Evolutionary conservation across 78 protist genomes (phyloP), one percentile per base, ranked within the genome.

Genomic region (Pigoraptor vietnamica): DNA sequence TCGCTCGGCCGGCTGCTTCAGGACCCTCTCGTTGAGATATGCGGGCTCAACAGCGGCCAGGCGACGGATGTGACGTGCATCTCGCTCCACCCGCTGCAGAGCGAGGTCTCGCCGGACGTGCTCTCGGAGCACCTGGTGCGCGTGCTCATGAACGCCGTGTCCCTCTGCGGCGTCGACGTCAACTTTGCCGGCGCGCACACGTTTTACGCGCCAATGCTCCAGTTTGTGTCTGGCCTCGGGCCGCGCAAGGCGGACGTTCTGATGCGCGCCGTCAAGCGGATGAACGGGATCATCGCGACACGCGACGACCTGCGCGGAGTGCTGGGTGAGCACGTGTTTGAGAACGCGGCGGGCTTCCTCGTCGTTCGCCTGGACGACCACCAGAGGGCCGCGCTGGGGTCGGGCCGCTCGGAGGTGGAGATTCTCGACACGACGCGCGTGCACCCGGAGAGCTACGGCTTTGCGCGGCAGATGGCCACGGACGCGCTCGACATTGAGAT

Each of bases 221-320:
- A 89, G 91, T 89, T 55, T 81, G 86, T 89, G 21, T 37, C 91
- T 1, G 91, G 91, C 0, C 40, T 89, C 36, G 91, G 91, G 24
- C 91, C 82, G 33, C 91, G 91, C 82, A 89, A 89, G 91, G 86
- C 86, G 23, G 40, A 29, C 9, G 82, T 39, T n/a, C 91, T 89
- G 40, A 24, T 34, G 6, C 32, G 23, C 9, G 24, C 79, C 24
- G 32, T 36, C 24, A 0, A 0, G 37, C 23, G 33, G 88, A 0
- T n/a, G n/a, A n/a, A n/a, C n/a, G n/a, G n/a, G n/a, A n/a, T n/a
- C n/a, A n/a, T n/a, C n/a, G n/a, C n/a, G n/a, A n/a, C n/a, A n/a
- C n/a, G n/a, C n/a, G n/a, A n/a, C n/a, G n/a, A n/a, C n/a, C n/a
- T n/a, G n/a, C n/a, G n/a, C n/a, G n/a, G n/a, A n/a, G n/a, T n/a